phyloP scores from a whole-genome alignment of 805 yeast species.

The Torulaspora quercuum region DNA sequence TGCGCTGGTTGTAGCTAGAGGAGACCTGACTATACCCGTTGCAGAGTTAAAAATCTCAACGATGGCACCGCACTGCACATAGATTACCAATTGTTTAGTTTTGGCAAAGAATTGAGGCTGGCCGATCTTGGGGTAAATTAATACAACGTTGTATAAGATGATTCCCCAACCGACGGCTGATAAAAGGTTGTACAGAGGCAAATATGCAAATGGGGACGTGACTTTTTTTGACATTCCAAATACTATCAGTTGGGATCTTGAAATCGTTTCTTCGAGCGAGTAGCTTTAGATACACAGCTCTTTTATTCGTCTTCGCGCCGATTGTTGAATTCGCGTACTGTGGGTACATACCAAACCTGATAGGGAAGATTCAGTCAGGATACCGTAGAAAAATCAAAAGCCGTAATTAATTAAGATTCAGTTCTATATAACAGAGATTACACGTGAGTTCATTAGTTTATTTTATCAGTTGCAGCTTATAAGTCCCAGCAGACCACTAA shows the following conservation, averaged over 20 bases:
- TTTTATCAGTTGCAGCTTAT: slow-evolving; percentile 1
- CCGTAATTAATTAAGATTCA: slow-evolving; percentile 3
- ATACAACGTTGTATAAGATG: slow-evolving; percentile 44
- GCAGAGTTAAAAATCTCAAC: slow-evolving; percentile 77
- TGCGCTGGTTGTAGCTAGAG: slow-evolving; percentile 74
- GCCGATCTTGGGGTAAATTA: slow-evolving; percentile 46
- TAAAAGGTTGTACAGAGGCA: slow-evolving; percentile 49
- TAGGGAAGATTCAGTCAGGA: no score
- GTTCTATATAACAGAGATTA: slow-evolving; percentile 9
- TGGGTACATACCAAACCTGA: no score
- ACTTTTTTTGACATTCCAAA: slow-evolving; percentile 23
- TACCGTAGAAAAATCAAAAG: background rate
- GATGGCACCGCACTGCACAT: slow-evolving; percentile 74
- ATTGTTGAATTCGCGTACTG: no score
- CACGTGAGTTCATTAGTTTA: slow-evolving; percentile 5
- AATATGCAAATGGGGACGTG: slow-evolving; percentile 25
- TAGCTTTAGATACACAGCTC: no score
- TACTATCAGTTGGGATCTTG: no score
- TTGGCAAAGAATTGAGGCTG: slow-evolving; percentile 63
- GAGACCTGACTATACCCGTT: slow-evolving; percentile 79
- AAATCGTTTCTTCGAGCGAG: no score
- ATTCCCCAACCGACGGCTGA: slow-evolving; percentile 55
- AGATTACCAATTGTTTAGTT: slow-evolving; percentile 55
- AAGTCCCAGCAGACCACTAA: no score
- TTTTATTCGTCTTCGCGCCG: no score